Evolutionary conservation across 2,329 filamentous ascomycete species (phyloP), one percentile per base, ranked within the genome.

Genomic region (Cytospora schulzeri): DNA sequence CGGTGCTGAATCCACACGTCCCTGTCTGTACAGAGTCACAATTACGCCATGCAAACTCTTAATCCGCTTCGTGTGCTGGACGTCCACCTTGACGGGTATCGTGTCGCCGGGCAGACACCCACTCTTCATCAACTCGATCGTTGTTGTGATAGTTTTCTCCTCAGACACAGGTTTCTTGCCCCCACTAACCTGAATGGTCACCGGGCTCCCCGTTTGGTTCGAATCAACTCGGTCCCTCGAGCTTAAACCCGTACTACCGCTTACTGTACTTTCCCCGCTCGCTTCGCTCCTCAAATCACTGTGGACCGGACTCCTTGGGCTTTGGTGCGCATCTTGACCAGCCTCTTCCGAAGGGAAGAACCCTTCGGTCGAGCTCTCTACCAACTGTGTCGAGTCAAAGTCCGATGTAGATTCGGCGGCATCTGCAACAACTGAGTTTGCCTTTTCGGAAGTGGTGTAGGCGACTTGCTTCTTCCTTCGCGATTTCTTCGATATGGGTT

Each of bases 11-110:
- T 99, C 94, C 54, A 98, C 94, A 66, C 92, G 88, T 28, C 93
- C 93, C 75, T 96, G 91, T 53, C 95, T 88, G 74, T 96, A 97
- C 11, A 99, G 80, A 1, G 95, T 98, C 54, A 97, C 87, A 66
- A 98, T 95, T 56, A 98, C 90, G 9, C 95, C 94, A 70, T 94
- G 91, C 78, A 97, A 84, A 74, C 93, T 98, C 78, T 94, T 92
- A 72, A 98, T 87, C 64, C 88, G 85, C 75, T 96, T 96, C 66
- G 90, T 94, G 74, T 98, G 95, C 68, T 92, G 90, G 66, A 99
- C 88, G 0, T 85, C 88, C 60, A 98, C 88, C 71, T 87, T 90
- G 61, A 98, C 84, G 0, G 91, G 88, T 52, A 98, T 82, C 28
- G 85, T 86, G 70, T 98, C 95, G 19, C 95, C 95, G 0, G 93